phyloP scores from a whole-genome alignment of 495 filamentous ascomycete genomes.

The Aspergillus homomorphus region DNA sequence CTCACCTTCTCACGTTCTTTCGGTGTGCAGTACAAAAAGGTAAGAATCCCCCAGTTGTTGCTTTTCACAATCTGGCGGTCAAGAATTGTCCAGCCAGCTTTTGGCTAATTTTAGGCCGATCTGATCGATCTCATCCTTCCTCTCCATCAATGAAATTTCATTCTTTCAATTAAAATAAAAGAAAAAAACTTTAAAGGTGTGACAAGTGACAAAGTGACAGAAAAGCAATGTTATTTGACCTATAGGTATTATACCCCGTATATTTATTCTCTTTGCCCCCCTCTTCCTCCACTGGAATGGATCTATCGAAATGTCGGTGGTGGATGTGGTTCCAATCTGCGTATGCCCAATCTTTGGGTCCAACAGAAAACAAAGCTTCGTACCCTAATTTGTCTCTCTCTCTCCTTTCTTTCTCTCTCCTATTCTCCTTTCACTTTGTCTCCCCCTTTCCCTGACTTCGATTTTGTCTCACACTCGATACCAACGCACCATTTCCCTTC shows the following conservation, averaged over 20 bases:
- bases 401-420: neutral
- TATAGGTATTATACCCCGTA: neutral
- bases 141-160: neutral
- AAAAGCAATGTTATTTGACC: neutral
- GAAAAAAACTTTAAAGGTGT: neutral
- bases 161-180: neutral
- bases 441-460: neutral
- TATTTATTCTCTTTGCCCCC: neutral
- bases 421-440: neutral
- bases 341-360: neutral
- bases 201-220: neutral
- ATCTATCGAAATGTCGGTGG: neutral
- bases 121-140: neutral
- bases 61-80: neutral
- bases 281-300: no score
- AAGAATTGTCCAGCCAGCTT: neutral
- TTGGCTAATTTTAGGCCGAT: neutral
- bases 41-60: neutral
- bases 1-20: neutral
- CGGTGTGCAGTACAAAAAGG: neutral
- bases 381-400: neutral
- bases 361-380: neutral
- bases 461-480: neutral
- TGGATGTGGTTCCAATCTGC: neutral
- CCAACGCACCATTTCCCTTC: constrained; percentile 1